phyloP scores from a whole-genome alignment of 192 early-diverging fungal species.

The Coemansia aciculifera region DNA sequence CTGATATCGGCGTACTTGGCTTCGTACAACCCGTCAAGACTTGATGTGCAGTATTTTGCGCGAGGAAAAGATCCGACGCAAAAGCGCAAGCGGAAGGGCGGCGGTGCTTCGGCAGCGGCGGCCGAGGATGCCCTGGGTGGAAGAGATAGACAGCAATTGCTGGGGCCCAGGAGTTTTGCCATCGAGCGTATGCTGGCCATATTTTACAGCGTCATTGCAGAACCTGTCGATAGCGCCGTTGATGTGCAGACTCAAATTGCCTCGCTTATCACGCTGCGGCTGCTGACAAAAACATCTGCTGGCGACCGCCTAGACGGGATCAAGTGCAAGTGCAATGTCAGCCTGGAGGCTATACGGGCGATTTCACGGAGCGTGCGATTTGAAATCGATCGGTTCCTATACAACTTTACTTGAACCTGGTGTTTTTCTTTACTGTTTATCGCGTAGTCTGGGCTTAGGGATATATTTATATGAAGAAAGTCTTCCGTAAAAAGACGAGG shows the following conservation, averaged over 20 bases:
- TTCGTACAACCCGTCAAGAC: constrained; percentile 86
- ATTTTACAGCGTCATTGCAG: constrained; percentile 84
- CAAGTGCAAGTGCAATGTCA: constrained; percentile 88
- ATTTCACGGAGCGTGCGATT: constrained; percentile 80
- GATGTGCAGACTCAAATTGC: constrained; percentile 75
- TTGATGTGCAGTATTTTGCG: constrained; percentile 88
- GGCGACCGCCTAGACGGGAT: constrained; percentile 79
- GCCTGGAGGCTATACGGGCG: constrained; percentile 71
- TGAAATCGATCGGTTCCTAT: constrained; percentile 81
- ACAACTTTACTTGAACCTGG: constrained; percentile 54
- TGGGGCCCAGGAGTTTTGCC: constrained; percentile 90
- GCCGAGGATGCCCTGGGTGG: constrained; percentile 54
- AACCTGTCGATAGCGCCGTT: constrained; percentile 69
- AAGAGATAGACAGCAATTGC: constrained; percentile 74
- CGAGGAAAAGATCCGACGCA: constrained; percentile 46
- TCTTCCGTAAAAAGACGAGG: not conserved
- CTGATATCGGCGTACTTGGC: constrained; percentile 89
- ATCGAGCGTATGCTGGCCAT: constrained; percentile 98
- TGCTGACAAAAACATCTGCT: constrained; percentile 70
- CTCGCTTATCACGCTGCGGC: constrained; percentile 73
- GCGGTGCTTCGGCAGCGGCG: constrained; percentile 48
- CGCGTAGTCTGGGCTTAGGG: not conserved
- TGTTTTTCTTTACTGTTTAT: not conserved
- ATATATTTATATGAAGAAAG: constrained; percentile 11
- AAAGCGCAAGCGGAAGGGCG: constrained; percentile 35